Percentiles rank a stretch among this genome's conserved stretches.
Conservation (phyloP, 306 rosid genomes). For the Lathyrus tuberosus region DNA sequence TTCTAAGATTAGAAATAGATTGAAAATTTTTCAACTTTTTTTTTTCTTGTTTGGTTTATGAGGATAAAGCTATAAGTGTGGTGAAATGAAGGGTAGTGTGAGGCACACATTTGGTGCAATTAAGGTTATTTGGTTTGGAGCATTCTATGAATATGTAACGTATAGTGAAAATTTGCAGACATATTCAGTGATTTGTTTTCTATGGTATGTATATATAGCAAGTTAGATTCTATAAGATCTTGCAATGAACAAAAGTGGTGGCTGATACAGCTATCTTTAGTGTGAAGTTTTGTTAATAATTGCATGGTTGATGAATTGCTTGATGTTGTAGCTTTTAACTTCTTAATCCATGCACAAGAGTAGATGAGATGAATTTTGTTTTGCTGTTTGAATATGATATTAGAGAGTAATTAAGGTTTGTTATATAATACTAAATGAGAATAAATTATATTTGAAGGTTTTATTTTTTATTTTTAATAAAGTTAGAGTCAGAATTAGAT, state of each 20-base stretch:
- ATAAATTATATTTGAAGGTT: too few species aligned
- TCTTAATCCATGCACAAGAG: neutral
- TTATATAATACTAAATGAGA: too few species aligned
- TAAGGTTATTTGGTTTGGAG: constrained; percentile 34
- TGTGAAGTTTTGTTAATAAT: neutral
- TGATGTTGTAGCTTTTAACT: constrained; percentile 3
- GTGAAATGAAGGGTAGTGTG: constrained; percentile 36
- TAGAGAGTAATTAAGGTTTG: too few species aligned
- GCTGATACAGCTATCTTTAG: too few species aligned
- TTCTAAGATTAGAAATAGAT: constrained; percentile 33
- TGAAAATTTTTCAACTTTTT: constrained; percentile 31
- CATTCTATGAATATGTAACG: constrained; percentile 28
- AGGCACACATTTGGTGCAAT: constrained; percentile 28
- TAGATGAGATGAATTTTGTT: too few species aligned
- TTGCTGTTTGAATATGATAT: too few species aligned
- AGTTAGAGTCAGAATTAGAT: too few species aligned
- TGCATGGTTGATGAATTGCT: too few species aligned
- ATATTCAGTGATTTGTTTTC: constrained; percentile 39
- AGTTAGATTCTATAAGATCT: constrained; percentile 9
- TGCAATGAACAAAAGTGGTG: too few species aligned
- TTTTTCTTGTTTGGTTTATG: constrained; percentile 7
- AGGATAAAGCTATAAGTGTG: constrained; percentile 39
- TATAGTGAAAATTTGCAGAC: constrained; percentile 40
- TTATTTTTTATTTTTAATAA: too few species aligned
- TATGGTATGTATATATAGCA: constrained; percentile 12